Base-by-base conservation (phyloP, 164 flowering plant genomes). In the Akebia trifoliata region DNA sequence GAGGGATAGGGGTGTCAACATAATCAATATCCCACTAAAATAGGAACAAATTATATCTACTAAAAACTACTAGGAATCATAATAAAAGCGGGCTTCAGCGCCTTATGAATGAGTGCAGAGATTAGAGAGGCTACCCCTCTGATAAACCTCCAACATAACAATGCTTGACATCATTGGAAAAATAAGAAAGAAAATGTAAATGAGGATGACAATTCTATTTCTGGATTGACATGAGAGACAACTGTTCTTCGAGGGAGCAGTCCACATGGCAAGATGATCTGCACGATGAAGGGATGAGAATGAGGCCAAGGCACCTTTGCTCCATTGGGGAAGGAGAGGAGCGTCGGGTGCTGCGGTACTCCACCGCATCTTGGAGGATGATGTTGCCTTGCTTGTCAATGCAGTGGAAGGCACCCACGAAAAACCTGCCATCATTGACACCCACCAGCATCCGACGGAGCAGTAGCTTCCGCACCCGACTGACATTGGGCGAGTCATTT, bases 341-440 rank as follows among this genome's bases (percentile, higher is more conserved):
- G 4, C 85, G 71, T 12, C 85, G 66, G 2, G 81, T 78, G 73
- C 82, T 85, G 2, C 89, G 85, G 37, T 81, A 89, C 77, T 89
- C 98, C 31, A 89, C 75, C 6, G 98, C 76, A 62, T 92, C 98
- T 70, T 92, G 96, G 22, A 92, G 89, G 42, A 92, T 83, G 43
- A 92, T 81, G 73, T 92, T 92, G 2, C 98, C 96, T 78, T 92
- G 98, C 70, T 92, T 86, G 78, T 92, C 96, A 2, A 92, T 56
- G 78, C 98, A 92, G 58, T 92, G 83, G 67, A 92, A 92, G 26
- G 36, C 65, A 25, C 96, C 98, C 68, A 82, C 48, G 70, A 89
- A 90, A 65, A 84, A 88, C 20, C 96, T 67, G 0, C 94, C 96
- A 65, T 91, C 96, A n/a, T 73, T 84, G 1, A 88, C 84, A 4